These are phyloP conservation scores for Cadophora malorum DNA, from an alignment of 2,329 filamentous ascomycete species.

Conservation along the genomic window DNA sequence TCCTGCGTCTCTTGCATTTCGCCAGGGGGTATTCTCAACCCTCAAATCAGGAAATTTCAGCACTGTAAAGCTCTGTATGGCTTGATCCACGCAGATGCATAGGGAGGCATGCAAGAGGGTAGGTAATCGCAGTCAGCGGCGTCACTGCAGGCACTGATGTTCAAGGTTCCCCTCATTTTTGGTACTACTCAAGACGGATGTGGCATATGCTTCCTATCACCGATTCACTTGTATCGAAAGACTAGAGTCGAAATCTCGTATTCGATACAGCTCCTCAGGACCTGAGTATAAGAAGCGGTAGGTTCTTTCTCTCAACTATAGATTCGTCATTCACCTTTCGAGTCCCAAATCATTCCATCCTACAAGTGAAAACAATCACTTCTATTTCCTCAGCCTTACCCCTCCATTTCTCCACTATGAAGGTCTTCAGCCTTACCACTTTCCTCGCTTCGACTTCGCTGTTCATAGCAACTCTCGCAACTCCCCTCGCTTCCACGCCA, in stretches of 20 bases:
- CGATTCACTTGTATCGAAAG: neutral
- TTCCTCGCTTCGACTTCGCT: conserved; percentile 15
- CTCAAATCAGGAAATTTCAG: conserved; percentile 1
- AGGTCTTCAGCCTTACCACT: conserved; percentile 6
- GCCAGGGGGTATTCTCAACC: neutral
- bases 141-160: neutral
- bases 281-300: conserved; percentile 10
- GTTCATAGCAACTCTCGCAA: neutral
- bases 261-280: neutral
- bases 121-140: neutral
- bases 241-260: neutral
- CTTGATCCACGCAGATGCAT: neutral
- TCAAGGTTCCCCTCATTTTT: conserved; percentile 15
- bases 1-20: neutral
- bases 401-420: conserved; percentile 2
- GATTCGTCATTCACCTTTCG: conserved; percentile 12
- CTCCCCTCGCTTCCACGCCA: conserved; percentile 1
- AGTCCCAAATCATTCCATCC: neutral
- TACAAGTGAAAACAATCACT: neutral
- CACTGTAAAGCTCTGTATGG: neutral
- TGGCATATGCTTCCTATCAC: neutral
- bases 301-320: neutral
- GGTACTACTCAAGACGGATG: neutral
- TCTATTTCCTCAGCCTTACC: neutral
- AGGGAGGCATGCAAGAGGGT: neutral